Base-by-base conservation (phyloP, 257 asterid genomes). In the Verbena officinalis region DNA sequence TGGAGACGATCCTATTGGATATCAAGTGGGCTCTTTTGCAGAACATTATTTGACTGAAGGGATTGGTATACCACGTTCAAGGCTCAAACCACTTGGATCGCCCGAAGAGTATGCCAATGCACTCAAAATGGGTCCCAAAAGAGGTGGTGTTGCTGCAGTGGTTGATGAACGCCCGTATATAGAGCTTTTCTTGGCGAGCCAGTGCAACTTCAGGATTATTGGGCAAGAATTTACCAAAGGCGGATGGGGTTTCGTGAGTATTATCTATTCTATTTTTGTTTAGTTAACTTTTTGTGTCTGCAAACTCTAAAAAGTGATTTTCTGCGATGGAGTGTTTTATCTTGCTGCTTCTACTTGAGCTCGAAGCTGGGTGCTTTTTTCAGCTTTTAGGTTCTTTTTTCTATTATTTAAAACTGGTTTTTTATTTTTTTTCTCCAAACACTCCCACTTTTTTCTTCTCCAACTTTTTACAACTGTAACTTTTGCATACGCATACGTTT, bases 171-270 rank as follows among this genome's bases (percentile, higher is more conserved):
- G 78, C n/a, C 83, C 88, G 4, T 85, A 85, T 24, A 5, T 85
- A 4, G 86, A 85, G 30, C 86, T 80, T 19, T 82, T 80, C 86
- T 67, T 85, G 76, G 78, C 91, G 2, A 79, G 80, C 52, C 84
- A 80, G 36, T 85, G 91, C 84, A 68, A 71, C 50, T 85, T 73
- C 80, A 77, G 86, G 79, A 72, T 85, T 17, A 73, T 68, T 19
- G 86, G 91, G n/a, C 81, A 69, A 34, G 83, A 82, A 64, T 85
- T 82, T 76, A 77, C 84, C 66, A 85, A 78, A 67, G 77, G 79
- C 40, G 83, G 88, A 56, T 85, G 91, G 91, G 89, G 87, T 11
- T 83, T 82, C 60, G 87, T 85, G 65, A 82, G 91, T 81, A 31
- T 7, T 14, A 42, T 52, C 70, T 15, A 27, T 40, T 31, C 1